phyloP scores from a whole-genome alignment of 2,329 filamentous ascomycete genomes.

The Phyllosticta capitalensis region DNA sequence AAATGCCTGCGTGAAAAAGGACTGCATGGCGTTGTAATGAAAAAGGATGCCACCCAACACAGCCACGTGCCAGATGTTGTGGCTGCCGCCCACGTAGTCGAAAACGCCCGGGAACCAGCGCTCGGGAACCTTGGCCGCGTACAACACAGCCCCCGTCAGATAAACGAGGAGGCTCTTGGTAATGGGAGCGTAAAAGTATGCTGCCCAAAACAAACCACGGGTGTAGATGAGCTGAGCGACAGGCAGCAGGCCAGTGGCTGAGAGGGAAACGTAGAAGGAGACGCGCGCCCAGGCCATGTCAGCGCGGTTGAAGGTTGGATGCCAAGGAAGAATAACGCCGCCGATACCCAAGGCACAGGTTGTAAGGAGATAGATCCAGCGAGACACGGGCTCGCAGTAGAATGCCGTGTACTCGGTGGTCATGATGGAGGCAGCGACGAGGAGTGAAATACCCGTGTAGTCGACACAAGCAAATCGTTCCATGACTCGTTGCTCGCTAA shows the following conservation, averaged over 20 bases:
- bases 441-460: constrained; percentile 91
- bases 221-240: constrained; percentile 73
- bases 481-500: constrained; percentile 79
- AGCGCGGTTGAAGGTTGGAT: constrained; percentile 82
- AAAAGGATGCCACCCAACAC: constrained; percentile 95
- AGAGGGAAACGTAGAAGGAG: constrained; percentile 80
- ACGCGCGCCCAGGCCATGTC: constrained; percentile 94
- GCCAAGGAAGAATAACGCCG: constrained; percentile 90
- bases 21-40: constrained; percentile 92
- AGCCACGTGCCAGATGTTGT: constrained; percentile 96
- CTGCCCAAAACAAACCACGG: constrained; percentile 70
- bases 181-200: constrained; percentile 82
- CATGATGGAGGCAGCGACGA: constrained; percentile 94
- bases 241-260: constrained; percentile 79
- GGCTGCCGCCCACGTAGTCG: constrained; percentile 88
- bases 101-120: constrained; percentile 88
- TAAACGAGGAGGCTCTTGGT: constrained; percentile 82
- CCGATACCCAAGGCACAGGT: constrained; percentile 75
- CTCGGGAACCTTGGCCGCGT: constrained; percentile 87
- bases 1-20: constrained; percentile 64
- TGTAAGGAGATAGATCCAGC: constrained; percentile 74
- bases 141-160: constrained; percentile 71
- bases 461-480: constrained; percentile 96
- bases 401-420: constrained; percentile 98
- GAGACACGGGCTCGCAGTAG: constrained; percentile 86